A percentile compares a stretch with the other conserved stretches of the same genome.
Conservation (phyloP, 768 basidiomycete species). For the Cystobasidium onofrii region DNA sequence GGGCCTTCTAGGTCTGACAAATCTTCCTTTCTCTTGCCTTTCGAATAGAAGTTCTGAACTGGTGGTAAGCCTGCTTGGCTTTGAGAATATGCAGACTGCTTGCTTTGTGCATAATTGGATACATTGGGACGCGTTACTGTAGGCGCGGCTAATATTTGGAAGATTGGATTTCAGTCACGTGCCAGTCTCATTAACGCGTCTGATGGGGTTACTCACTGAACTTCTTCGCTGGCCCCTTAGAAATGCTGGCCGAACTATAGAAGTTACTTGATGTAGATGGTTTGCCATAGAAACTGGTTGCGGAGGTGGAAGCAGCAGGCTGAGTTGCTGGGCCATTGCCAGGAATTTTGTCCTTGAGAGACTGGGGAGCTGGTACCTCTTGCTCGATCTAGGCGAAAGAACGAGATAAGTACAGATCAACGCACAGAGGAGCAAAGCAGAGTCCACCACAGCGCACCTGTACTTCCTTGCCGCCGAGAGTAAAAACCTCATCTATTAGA, state of each 20-base stretch:
- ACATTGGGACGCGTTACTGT: background rate
- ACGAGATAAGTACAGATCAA: background rate
- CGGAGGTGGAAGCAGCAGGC: constrained; percentile 3
- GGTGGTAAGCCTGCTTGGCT: background rate
- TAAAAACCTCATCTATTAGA: constrained; percentile 37
- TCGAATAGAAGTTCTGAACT: background rate
- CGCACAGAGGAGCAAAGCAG: background rate
- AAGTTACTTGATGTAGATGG: background rate
- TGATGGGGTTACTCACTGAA: background rate
- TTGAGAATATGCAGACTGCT: background rate
- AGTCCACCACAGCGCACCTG: background rate
- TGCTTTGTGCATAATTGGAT: constrained; percentile 17
- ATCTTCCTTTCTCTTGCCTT: background rate
- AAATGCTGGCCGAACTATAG: background rate
- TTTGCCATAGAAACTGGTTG: background rate
- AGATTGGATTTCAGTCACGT: background rate
- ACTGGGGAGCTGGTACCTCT: background rate
- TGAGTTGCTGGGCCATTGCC: background rate
- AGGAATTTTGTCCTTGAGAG: background rate
- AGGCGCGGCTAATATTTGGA: constrained; percentile 3
- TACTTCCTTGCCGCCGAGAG: constrained; percentile 42
- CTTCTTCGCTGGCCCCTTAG: background rate
- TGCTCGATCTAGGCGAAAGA: background rate
- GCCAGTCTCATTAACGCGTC: background rate
- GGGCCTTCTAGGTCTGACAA: background rate